Evolutionary conservation across 2,329 filamentous ascomycete genomes (phyloP), one percentile per base, ranked within the genome.

Genomic region (Curvularia sp.): DNA sequence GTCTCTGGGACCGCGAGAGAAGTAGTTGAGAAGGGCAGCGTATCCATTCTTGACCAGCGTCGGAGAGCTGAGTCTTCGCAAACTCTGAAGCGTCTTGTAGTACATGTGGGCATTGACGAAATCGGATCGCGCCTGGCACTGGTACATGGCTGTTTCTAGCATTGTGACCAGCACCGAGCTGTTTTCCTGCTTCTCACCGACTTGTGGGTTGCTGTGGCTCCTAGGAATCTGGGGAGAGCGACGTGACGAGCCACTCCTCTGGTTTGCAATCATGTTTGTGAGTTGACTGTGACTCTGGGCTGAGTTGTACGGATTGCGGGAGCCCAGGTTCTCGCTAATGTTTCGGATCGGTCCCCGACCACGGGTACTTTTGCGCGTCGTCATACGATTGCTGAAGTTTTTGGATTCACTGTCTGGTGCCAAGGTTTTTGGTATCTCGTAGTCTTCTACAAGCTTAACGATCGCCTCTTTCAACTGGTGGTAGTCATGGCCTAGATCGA

Each of bases 61-160:
- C 6, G 84, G 80, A 15, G 85, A 88, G 41, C 80, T 82, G 55
- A 90, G 77, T 53, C 83, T 83, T 66, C 87, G 86, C 18, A 96
- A 83, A 61, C 92, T 89, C 59, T 91, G 87, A 27, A 94, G 80
- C 0, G 92, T 93, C 72, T 89, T 90, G 87, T 91, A 94, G 80
- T 94, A 97, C 50, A 91, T 84, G 67, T 96, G 91, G 1, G 92
- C 90, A 28, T 89, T 89, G 49, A 95, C 87, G 69, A 93, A 97
- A 73, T 96, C 92, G 0, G 90, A 90, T 60, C 90, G 87, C 23
- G 89, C 87, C 66, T 91, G 87, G 54, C 91, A 93, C 73, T 92
- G 89, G 0, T 87, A 83, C 65, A 90, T 90, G 15, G 91, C 91
- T 18, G 89, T 88, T 63, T 89, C 87, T 27, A 93, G 84, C 89